Conservation (phyloP, 257 asterid genomes). For the Solanum pennellii region DNA sequence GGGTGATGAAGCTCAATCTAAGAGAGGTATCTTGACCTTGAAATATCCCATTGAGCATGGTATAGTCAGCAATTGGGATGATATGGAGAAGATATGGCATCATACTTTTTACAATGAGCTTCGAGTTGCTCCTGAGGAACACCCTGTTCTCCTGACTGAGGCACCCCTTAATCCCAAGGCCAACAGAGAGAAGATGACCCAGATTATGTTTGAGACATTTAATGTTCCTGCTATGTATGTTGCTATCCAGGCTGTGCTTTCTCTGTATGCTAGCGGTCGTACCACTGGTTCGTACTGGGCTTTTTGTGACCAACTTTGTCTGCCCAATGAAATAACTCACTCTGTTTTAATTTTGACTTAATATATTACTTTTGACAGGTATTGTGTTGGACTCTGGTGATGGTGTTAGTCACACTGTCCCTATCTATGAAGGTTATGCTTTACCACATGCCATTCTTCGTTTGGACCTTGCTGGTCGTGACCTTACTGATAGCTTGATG, state of each 20-base stretch:
- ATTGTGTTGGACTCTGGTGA: slow-evolving; percentile 47
- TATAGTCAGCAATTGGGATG: slow-evolving; percentile 43
- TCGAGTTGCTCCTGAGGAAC: slow-evolving; percentile 46
- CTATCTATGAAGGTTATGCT: slow-evolving; percentile 41
- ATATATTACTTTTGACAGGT: slow-evolving; percentile 10
- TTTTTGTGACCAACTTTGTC: background rate
- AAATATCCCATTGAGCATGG: slow-evolving; percentile 42
- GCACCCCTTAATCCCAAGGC: slow-evolving; percentile 51
- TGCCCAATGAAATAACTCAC: background rate
- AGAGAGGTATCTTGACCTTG: slow-evolving; percentile 42
- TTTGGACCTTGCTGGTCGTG: slow-evolving; percentile 43
- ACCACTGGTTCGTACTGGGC: slow-evolving; percentile 24
- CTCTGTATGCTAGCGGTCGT: slow-evolving; percentile 48
- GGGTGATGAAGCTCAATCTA: slow-evolving; percentile 42
- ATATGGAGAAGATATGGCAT: slow-evolving; percentile 46
- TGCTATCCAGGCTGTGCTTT: slow-evolving; percentile 41
- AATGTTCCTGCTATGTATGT: slow-evolving; percentile 44
- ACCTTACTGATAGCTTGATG: slow-evolving; percentile 35
- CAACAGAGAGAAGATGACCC: slow-evolving; percentile 45
- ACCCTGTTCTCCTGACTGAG: slow-evolving; percentile 39
- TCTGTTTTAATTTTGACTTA: background rate
- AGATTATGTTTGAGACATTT: slow-evolving; percentile 41
- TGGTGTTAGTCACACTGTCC: slow-evolving; percentile 42
- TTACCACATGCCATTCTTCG: slow-evolving; percentile 43
- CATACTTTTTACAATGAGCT: slow-evolving; percentile 46